Percentiles rank a stretch among this genome's conserved stretches.
Conservation (phyloP, 164 flowering plant species). For the Chimonanthus salicifolius region DNA sequence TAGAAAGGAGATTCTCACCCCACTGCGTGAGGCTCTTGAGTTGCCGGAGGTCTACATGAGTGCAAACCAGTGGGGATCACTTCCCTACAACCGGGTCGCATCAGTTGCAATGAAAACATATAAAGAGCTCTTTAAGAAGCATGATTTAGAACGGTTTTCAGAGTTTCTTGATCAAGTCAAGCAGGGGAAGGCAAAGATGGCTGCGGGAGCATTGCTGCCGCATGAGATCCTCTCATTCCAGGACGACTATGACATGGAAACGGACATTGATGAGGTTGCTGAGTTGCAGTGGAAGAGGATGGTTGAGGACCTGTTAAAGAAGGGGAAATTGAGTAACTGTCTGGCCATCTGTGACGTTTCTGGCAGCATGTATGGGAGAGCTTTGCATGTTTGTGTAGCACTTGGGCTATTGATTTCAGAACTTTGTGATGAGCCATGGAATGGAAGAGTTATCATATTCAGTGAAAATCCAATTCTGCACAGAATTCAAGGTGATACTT, state of each 20-base stretch:
- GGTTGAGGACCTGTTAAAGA: constrained; percentile 29
- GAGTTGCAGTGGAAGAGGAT: constrained; percentile 51
- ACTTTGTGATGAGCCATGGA: constrained; percentile 33
- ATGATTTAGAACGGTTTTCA: constrained; percentile 31
- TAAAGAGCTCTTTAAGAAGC: constrained; percentile 33
- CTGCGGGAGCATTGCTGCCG: constrained; percentile 53
- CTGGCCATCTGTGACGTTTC: constrained; percentile 33
- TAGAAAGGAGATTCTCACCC: constrained; percentile 36
- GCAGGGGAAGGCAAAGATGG: constrained; percentile 37
- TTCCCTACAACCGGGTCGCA: constrained; percentile 22
- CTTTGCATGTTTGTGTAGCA: constrained; percentile 28
- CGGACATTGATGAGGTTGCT: constrained; percentile 26
- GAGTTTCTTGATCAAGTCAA: constrained; percentile 29
- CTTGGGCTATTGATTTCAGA: constrained; percentile 27
- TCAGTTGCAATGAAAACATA: constrained; percentile 53
- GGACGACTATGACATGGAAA: background rate
- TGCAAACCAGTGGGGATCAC: constrained; percentile 32
- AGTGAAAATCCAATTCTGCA: constrained; percentile 24
- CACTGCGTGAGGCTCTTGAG: constrained; percentile 24
- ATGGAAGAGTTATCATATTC: constrained; percentile 28
- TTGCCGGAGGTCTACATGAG: constrained; percentile 46
- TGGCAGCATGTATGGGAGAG: constrained; percentile 24
- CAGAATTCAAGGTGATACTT: constrained; percentile 15
- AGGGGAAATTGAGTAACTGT: constrained; percentile 27
- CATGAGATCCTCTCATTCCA: constrained; percentile 33